Evolutionary conservation across 1,284 basidiomycete species (phyloP), one percentile per base, ranked within the genome.

Genomic region (Fomes fomentarius): DNA sequence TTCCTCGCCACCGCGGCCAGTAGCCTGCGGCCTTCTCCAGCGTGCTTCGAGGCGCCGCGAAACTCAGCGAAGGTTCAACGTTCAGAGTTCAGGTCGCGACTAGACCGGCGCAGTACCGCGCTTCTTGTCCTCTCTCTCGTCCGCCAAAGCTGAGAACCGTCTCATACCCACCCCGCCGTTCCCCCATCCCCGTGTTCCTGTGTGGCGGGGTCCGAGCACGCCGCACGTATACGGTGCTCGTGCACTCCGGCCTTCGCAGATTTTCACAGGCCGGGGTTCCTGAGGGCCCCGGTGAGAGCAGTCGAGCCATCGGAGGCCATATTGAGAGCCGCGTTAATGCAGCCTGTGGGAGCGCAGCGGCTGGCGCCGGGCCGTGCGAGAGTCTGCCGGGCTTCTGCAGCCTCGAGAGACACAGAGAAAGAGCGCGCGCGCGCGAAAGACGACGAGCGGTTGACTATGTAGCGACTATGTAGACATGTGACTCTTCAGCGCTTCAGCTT

Each of bases 1-100:
- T 6, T 30, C 28, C 28, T 30, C 7, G 24, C 21, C 33, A 21
- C 35, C 17, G 35, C 34, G n/a, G 15, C 24, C 26, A 25, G 12
- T 34, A 19, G 21, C 30, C 43, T 21, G 35, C 22, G 24, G 48
- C 48, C 25, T 49, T 31, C 47, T 40, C 35, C 24, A n/a, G n/a
- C n/a, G 21, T 41, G 43, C 35, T 28, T 24, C 30, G 10, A 28
- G 10, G 31, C 22, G 44, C 44, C 11, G 44, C 17, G 30, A 49
- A 61, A 57, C 56, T 56, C 56, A 61, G 59, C 59, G 59, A 61
- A 61, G 21, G 38, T 24, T 22, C 22, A 24, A 30, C 28, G 28
- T 30, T 12, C 28, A 6, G 12, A 6, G 53, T 57, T 61, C 56
- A 17, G 42, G 17, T 25, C 50, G 57, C 47, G 26, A 33, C 49